phyloP scores from a whole-genome alignment of 495 filamentous ascomycete species.

The Penicillium alfredii region DNA sequence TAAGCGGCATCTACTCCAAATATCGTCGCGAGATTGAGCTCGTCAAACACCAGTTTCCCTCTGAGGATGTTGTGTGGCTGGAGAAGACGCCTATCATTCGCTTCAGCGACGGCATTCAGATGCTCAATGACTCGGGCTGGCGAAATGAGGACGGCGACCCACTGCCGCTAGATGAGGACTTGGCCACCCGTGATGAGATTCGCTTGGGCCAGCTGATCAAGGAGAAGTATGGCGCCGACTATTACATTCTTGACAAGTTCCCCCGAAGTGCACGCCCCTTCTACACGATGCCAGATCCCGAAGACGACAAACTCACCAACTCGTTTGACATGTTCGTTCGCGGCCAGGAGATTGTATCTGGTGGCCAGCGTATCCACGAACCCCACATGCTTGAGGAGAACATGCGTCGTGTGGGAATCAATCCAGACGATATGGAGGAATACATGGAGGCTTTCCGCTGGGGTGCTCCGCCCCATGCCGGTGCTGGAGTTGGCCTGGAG shows the following conservation, averaged over 20 bases:
- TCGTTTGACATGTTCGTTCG: constrained; percentile 95
- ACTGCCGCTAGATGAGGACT: constrained; percentile 65
- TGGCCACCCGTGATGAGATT: constrained; percentile 83
- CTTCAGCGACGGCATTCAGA: constrained; percentile 70
- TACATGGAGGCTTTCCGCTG: constrained; percentile 85
- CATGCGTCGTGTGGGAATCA: constrained; percentile 69
- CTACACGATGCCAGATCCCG: constrained; percentile 86
- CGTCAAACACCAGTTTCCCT: constrained; percentile 59
- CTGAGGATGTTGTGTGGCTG: constrained; percentile 70
- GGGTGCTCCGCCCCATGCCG: constrained; percentile 84
- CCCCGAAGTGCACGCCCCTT: constrained; percentile 78
- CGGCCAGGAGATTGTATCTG: constrained; percentile 87
- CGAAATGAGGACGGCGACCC: constrained; percentile 65
- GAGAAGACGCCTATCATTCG: constrained; percentile 75
- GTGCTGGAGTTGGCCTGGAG: constrained; percentile 85
- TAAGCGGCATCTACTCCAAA: constrained; percentile 61
- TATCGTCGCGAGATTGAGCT: constrained; percentile 64
- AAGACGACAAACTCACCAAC: constrained; percentile 69
- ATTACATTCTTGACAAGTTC: constrained; percentile 94
- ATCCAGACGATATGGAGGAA: constrained; percentile 73
- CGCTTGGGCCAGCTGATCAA: constrained; percentile 75
- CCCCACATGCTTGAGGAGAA: constrained; percentile 65
- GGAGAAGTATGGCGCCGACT: constrained; percentile 82
- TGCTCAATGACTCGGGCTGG: constrained; percentile 80
- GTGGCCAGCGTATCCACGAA: constrained; percentile 88